Percentiles rank a stretch among this genome's conserved stretches.
Conservation (phyloP, 345 rosid species). For the Barbarea vulgaris region DNA sequence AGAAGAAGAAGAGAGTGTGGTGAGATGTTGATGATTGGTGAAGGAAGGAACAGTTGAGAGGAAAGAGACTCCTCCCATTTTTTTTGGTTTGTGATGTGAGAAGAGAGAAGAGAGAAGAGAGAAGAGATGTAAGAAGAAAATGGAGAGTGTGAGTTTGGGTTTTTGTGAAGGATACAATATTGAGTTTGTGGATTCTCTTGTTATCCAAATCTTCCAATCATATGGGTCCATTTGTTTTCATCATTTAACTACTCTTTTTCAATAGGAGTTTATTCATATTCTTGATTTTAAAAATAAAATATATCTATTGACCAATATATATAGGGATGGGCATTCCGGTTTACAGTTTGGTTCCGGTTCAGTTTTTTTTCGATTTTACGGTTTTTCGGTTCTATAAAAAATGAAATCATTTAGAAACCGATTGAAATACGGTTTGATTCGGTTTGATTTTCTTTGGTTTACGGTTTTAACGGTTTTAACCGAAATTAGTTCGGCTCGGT, state of each 20-base stretch:
- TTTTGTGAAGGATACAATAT: slow-evolving; percentile 32
- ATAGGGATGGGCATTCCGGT: too few relatives aligned
- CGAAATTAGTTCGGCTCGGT: too few relatives aligned
- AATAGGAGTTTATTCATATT: background rate
- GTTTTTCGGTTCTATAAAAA: too few relatives aligned
- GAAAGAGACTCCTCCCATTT: slow-evolving; percentile 52
- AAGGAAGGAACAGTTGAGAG: slow-evolving; percentile 60
- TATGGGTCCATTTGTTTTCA: slow-evolving; percentile 26
- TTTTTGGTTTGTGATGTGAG: slow-evolving; percentile 12
- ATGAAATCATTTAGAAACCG: too few relatives aligned
- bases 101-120: background rate
- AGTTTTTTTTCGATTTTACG: too few relatives aligned
- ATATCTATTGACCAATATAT: too few relatives aligned
- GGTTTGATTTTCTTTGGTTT: too few relatives aligned
- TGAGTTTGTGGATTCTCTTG: slow-evolving; percentile 35
- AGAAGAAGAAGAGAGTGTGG: slow-evolving; percentile 30
- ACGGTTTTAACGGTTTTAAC: too few relatives aligned
- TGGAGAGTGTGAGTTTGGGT: slow-evolving; percentile 13
- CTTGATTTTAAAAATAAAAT: background rate
- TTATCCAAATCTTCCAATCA: slow-evolving; percentile 42
- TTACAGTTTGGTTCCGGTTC: too few relatives aligned
- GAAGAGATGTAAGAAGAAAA: slow-evolving; percentile 17
- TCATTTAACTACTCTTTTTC: background rate
- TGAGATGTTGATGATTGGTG: slow-evolving; percentile 29
- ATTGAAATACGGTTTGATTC: too few relatives aligned